Conservation (phyloP, 2,329 filamentous ascomycete species). For the Aspergillus fumigatiaffinis region DNA sequence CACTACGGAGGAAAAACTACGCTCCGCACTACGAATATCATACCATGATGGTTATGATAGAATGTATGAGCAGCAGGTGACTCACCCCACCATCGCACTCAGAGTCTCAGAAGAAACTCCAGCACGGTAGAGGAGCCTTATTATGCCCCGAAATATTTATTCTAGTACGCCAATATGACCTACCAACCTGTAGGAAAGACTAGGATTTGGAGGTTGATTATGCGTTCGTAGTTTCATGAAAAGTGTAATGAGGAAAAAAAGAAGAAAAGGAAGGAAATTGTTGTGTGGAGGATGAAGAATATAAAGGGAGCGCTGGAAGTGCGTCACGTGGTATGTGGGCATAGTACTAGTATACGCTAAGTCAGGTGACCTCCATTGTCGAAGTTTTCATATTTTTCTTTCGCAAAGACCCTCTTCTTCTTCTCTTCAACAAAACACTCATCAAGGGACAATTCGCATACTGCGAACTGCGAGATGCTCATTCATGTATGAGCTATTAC, state of each 20-base stretch:
- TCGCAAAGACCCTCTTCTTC: background rate
- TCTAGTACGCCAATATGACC: slow-evolving; percentile 50
- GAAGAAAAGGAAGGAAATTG: slow-evolving; percentile 13
- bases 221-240: slow-evolving; percentile 40
- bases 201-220: slow-evolving; percentile 47
- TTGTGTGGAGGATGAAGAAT: background rate
- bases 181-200: slow-evolving; percentile 38
- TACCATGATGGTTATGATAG: background rate
- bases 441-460: background rate
- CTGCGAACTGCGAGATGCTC: background rate
- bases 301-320: background rate
- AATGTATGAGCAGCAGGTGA: slow-evolving; percentile 40
- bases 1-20: background rate
- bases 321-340: slow-evolving; percentile 12
- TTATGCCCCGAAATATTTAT: slow-evolving; percentile 24
- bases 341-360: background rate
- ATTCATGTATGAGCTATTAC: background rate
- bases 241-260: slow-evolving; percentile 36
- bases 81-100: slow-evolving; percentile 32
- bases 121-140: slow-evolving; percentile 31
- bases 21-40: background rate
- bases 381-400: slow-evolving; percentile 4
- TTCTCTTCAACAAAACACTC: background rate
- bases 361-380: background rate
- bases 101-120: slow-evolving; percentile 21